Base-by-base conservation (phyloP, 1,284 basidiomycete species). In the Leccinum fallax region DNA sequence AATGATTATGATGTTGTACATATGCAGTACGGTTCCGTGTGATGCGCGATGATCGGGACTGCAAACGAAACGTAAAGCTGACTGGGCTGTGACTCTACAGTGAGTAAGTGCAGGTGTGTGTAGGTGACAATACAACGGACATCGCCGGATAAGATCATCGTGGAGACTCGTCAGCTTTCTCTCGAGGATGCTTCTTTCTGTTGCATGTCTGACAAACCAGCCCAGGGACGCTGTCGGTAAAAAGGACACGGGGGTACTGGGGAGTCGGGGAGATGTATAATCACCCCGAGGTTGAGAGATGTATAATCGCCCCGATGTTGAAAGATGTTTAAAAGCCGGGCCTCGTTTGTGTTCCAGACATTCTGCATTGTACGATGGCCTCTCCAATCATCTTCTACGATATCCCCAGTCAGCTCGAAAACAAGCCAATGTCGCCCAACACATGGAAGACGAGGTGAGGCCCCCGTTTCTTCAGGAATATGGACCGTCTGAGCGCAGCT, bases 391-490 rank as follows among this genome's bases (percentile, higher is more conserved):
- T 65, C 58, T 60, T 73, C 52, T 75, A 74, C 54, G 74, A 76
- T 46, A 64, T 73, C 46, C 74, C 72, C 28, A 67, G 66, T 52
- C 61, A 60, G 46, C 53, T 76, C 7, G 19, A 21, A 3, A 36
- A 0, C 54, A 73, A 61, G 2, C 66, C 69, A 2, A 74, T 70
- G 71, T 74, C 74, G 6, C 71, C 73, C 11, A 72, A 75, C 46
- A 65, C 68, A 26, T 72, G 71, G 72, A 30, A 30, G 30, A 30
- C 30, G 30, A 30, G 30, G 30, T 30, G 30, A 30, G 30, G 9
- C 9, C 30, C 30, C 3, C 30, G 30, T 30, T 3, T 30, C 30
- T 30, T 30, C 30, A 30, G 30, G 30, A 30, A 30, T 30, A 30
- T 30, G 30, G 30, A 30, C 30, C 30, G 9, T 30, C 30, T 30